These are phyloP conservation scores for Alternaria arborescens DNA, from an alignment of 2,329 filamentous ascomycete species.

Conservation along the genomic window DNA sequence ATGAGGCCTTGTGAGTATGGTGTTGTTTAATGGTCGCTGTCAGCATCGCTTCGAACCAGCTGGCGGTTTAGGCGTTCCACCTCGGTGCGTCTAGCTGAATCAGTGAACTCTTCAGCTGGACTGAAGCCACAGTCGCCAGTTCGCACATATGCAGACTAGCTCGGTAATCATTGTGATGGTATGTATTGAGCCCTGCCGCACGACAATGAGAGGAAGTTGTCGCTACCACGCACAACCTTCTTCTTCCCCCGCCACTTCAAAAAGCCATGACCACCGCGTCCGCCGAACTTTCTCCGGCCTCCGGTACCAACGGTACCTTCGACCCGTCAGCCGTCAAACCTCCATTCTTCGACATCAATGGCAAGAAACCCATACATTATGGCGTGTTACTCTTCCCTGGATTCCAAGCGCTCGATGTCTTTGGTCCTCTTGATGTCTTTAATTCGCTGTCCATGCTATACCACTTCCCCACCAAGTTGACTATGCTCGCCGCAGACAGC, in stretches of 20 bases:
- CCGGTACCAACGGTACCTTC: slow-evolving; percentile 5
- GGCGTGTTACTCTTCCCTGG: slow-evolving; percentile 32
- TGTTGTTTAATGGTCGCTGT: not conserved
- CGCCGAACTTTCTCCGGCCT: not conserved
- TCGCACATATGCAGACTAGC: not conserved
- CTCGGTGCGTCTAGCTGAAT: not conserved
- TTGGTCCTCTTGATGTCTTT: slow-evolving; percentile 58
- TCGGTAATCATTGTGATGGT: not conserved
- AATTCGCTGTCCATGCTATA: slow-evolving; percentile 40
- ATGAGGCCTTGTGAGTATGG: not conserved
- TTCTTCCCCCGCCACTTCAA: not conserved
- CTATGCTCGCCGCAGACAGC: slow-evolving; percentile 32
- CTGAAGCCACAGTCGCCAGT: not conserved
- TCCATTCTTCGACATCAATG: slow-evolving; percentile 20
- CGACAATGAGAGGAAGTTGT: not conserved
- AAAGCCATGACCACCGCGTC: slow-evolving; percentile 15
- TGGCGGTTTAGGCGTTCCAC: not conserved
- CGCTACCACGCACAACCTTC: not conserved
- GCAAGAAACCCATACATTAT: slow-evolving; percentile 29
- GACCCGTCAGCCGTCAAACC: slow-evolving; percentile 8
- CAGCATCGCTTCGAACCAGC: not conserved
- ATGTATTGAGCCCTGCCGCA: not conserved
- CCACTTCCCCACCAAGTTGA: slow-evolving; percentile 38
- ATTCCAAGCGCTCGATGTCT: slow-evolving; percentile 46
- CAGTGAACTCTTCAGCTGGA: not conserved